Evolutionary conservation across 225 moss, liverwort and hornwort species (phyloP).

Genomic region (Physcomitrium patens): DNA sequence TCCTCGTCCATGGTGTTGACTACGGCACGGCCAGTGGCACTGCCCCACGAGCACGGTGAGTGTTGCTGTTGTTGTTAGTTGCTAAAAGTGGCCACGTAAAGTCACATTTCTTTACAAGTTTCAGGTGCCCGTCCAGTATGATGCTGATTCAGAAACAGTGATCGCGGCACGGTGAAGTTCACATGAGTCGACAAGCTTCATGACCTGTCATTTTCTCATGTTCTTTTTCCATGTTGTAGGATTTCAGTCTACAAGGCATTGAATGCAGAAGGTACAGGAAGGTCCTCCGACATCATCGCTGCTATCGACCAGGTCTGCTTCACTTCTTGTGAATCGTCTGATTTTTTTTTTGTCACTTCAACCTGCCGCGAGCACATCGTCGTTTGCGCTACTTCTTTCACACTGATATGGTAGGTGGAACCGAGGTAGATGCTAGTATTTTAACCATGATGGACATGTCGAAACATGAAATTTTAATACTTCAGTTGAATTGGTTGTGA

Average conservation of each 20-base stretch:
- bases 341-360: too few relatives aligned
- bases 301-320: constrained; percentile 43
- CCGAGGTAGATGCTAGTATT: too few relatives aligned
- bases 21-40: constrained; percentile 75
- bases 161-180: neutral
- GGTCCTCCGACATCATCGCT: constrained; percentile 41
- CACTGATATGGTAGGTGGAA: too few relatives aligned
- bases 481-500: neutral
- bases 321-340: too few relatives aligned
- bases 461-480: neutral
- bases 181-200: neutral
- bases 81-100: neutral
- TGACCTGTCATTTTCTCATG: neutral
- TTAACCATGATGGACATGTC: too few relatives aligned
- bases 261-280: constrained; percentile 37
- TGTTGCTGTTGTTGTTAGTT: neutral
- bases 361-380: too few relatives aligned
- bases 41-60: constrained; percentile 76
- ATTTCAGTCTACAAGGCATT: constrained; percentile 53
- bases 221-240: constrained; percentile 2
- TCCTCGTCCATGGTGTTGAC: constrained; percentile 43
- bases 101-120: neutral
- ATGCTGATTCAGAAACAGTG: neutral
- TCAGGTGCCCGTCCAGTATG: neutral
- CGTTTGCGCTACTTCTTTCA: too few relatives aligned